phyloP scores from a whole-genome alignment of 2,329 filamentous ascomycete genomes.

The Onygenales sp. region DNA sequence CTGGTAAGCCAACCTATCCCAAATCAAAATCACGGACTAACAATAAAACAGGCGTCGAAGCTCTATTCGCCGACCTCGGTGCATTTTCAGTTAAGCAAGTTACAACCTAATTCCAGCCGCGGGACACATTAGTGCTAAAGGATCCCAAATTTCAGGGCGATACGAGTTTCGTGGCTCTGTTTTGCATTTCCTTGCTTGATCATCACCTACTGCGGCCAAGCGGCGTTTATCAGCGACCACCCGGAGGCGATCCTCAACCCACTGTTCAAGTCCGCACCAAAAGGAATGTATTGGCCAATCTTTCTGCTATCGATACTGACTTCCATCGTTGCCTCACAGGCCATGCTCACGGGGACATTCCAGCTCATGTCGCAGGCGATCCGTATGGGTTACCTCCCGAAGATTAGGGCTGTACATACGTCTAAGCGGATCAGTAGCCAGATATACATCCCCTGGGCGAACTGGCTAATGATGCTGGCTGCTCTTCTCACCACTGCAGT shows the following conservation, averaged over 20 bases:
- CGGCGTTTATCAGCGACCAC: constrained; percentile 56
- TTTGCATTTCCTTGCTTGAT: constrained; percentile 58
- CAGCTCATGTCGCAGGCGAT: constrained; percentile 64
- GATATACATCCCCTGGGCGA: constrained; percentile 64
- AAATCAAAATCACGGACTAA: not conserved
- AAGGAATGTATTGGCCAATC: constrained; percentile 58
- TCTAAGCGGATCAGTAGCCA: constrained; percentile 63
- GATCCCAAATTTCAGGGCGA: constrained; percentile 36
- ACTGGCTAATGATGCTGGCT: constrained; percentile 68
- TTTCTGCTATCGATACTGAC: constrained; percentile 60
- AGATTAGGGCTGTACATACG: constrained; percentile 64
- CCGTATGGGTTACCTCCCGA: constrained; percentile 64
- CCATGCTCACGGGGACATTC: constrained; percentile 68
- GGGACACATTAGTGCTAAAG: constrained; percentile 21
- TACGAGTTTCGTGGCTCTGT: constrained; percentile 63
- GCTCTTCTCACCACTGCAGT: constrained; percentile 65
- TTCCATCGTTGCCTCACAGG: constrained; percentile 67
- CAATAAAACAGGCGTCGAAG: constrained; percentile 52
- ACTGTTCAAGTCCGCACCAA: constrained; percentile 62
- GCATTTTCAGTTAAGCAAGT: constrained; percentile 44
- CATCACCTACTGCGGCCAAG: constrained; percentile 59
- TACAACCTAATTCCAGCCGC: constrained; percentile 23
- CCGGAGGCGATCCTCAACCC: constrained; percentile 59
- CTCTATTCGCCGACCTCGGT: constrained; percentile 67
- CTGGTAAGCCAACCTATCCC: constrained; percentile 21